Percentiles rank a stretch among this genome's conserved stretches.
Conservation (phyloP, 2,329 filamentous ascomycete genomes). For the Fusarium hainanense region DNA sequence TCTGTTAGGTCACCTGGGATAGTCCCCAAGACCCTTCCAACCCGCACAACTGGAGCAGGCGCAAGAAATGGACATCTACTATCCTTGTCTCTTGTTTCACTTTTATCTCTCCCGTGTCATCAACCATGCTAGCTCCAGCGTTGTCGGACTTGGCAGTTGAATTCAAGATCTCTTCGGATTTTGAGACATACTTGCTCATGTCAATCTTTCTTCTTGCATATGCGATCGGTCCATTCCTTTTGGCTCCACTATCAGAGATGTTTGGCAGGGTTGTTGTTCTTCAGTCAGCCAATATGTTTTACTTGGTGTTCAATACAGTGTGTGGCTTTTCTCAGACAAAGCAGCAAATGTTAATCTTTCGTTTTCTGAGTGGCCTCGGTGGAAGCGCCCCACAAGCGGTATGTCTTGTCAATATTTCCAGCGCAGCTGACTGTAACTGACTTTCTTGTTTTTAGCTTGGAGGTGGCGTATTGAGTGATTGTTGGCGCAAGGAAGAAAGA, state of each 20-base stretch:
- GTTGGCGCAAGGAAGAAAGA: slow-evolving; percentile 57
- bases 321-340: slow-evolving; percentile 61
- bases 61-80: slow-evolving; percentile 51
- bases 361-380: slow-evolving; percentile 60
- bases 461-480: slow-evolving; percentile 60
- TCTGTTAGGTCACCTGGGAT: slow-evolving; percentile 55
- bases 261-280: slow-evolving; percentile 60
- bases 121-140: slow-evolving; percentile 62
- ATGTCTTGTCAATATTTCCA: background rate
- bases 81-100: slow-evolving; percentile 56
- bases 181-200: slow-evolving; percentile 63
- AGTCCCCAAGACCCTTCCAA: slow-evolving; percentile 56
- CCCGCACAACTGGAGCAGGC: slow-evolving; percentile 59
- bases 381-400: slow-evolving; percentile 60
- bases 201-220: slow-evolving; percentile 70
- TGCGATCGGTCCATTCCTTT: slow-evolving; percentile 63
- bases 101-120: slow-evolving; percentile 67
- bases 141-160: slow-evolving; percentile 57
- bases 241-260: slow-evolving; percentile 64
- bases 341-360: slow-evolving; percentile 60
- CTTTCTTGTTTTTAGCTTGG: slow-evolving; percentile 48
- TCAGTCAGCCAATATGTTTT: slow-evolving; percentile 60
- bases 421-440: background rate
- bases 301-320: slow-evolving; percentile 65
- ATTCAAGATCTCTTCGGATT: slow-evolving; percentile 55